These are phyloP conservation scores for Calonectria fujianensis DNA, from an alignment of 2,329 filamentous ascomycete species.

Conservation along the genomic window DNA sequence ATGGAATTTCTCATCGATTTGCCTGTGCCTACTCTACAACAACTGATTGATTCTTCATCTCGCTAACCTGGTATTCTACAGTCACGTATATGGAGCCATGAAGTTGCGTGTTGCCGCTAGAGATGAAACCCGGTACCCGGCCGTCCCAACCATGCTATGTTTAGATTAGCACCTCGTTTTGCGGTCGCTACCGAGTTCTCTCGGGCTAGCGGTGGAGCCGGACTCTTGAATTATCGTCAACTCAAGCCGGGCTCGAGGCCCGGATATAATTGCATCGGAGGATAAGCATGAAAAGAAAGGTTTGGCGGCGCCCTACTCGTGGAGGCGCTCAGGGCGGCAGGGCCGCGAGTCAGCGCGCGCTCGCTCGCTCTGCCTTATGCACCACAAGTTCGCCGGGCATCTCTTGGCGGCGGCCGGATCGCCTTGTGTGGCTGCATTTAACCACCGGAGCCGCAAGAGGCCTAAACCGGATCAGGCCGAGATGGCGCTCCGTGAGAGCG, in stretches of 20 bases:
- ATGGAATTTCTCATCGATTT: neutral
- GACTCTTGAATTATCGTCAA: conserved; percentile 8
- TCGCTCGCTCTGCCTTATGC: neutral
- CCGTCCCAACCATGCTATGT: conserved; percentile 3
- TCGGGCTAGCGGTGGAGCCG: conserved; percentile 15
- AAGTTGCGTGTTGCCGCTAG: neutral
- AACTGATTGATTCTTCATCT: neutral
- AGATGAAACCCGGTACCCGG: conserved; percentile 9
- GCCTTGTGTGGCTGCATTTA: conserved; percentile 21
- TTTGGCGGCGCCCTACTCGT: neutral
- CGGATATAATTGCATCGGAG: neutral
- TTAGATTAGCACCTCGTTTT: conserved; percentile 4
- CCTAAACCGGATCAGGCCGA: conserved; percentile 13
- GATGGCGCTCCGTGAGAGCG: neutral
- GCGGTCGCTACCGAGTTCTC: conserved; percentile 21
- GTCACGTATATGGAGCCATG: neutral
- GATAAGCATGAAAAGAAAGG: neutral
- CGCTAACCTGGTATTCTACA: neutral
- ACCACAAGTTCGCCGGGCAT: neutral
- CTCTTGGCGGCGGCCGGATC: conserved; percentile 1
- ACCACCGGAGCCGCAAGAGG: conserved; percentile 20
- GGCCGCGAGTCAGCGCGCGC: neutral
- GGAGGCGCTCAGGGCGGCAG: neutral
- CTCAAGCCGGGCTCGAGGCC: neutral
- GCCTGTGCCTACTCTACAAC: neutral